These are phyloP conservation scores for Geoglossum cookeanum DNA, from an alignment of 2,329 filamentous ascomycete genomes.

Conservation along the genomic window DNA sequence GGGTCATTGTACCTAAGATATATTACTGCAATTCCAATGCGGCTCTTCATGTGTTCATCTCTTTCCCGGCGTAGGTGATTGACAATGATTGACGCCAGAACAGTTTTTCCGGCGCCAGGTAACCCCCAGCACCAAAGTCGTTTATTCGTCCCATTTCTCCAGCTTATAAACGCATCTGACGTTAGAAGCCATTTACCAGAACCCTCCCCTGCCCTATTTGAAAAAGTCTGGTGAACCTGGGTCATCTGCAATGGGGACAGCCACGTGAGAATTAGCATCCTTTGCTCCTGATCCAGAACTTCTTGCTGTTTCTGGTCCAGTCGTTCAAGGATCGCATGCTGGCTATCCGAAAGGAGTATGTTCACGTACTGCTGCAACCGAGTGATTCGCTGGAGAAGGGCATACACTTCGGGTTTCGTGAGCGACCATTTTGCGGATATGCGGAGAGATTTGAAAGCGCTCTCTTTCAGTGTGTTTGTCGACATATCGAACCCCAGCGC, in stretches of 20 bases:
- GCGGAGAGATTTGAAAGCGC: conserved; percentile 1
- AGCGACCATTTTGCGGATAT: conserved; percentile 5
- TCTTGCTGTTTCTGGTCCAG: not conserved
- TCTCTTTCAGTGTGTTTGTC: not conserved
- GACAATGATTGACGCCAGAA: conserved; percentile 2
- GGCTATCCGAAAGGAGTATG: conserved; percentile 1
- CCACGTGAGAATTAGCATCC: not conserved
- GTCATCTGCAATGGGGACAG: not conserved
- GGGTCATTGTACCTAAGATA: conserved; percentile 8
- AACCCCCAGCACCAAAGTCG: not conserved
- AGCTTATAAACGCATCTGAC: not conserved
- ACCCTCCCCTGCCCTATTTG: not conserved
- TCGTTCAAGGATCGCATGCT: not conserved
- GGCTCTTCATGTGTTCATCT: not conserved
- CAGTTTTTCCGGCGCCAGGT: not conserved
- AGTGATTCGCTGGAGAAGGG: conserved; percentile 5
- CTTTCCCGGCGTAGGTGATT: conserved; percentile 4
- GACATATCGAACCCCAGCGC: not conserved
- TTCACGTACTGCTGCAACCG: conserved; percentile 5
- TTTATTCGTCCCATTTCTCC: not conserved
- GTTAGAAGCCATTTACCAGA: not conserved
- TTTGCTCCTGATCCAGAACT: not conserved
- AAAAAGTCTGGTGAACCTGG: not conserved
- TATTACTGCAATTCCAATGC: conserved; percentile 4
- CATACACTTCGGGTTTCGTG: conserved; percentile 5